Conservation (phyloP, 805 yeast genomes). For the Kodamaea lidongshanica region DNA sequence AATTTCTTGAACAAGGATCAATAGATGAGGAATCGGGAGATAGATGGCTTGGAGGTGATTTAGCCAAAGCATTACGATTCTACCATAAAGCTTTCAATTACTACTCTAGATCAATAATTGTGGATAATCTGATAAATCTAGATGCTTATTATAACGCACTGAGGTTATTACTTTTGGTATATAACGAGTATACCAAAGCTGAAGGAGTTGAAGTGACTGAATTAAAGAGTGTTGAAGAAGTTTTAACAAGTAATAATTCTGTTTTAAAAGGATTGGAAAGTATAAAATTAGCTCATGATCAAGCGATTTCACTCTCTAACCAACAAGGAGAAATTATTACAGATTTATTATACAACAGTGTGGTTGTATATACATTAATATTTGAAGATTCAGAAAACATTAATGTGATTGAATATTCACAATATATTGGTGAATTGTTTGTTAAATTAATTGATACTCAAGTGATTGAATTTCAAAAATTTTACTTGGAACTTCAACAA, state of each 20-base stretch:
- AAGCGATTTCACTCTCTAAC: conserved; percentile 25
- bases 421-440: conserved; percentile 17
- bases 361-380: conserved; percentile 42
- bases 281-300: conserved; percentile 36
- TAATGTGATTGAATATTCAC: conserved; percentile 13
- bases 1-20: conserved; percentile 50
- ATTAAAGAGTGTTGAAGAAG: conserved; percentile 30
- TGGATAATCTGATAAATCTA: conserved; percentile 12
- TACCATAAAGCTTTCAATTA: conserved; percentile 50
- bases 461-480: conserved; percentile 19
- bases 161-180: conserved; percentile 54
- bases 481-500: conserved; percentile 18
- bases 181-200: conserved; percentile 42
- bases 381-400: conserved; percentile 12
- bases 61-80: conserved; percentile 58
- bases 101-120: conserved; percentile 35
- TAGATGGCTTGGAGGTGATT: conserved; percentile 62
- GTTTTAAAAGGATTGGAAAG: conserved; percentile 35
- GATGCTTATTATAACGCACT: conserved; percentile 58
- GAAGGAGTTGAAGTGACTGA: conserved; percentile 37
- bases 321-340: conserved; percentile 17
- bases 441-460: conserved; percentile 23
- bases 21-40: conserved; percentile 71
- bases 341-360: conserved; percentile 45
- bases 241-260: conserved; percentile 21